Percentiles rank a stretch among this genome's conserved stretches.
These are phyloP conservation scores for Lichtheimia corymbifera DNA, from an alignment of 371 early-diverging fungal species.

Conservation along the genomic window DNA sequence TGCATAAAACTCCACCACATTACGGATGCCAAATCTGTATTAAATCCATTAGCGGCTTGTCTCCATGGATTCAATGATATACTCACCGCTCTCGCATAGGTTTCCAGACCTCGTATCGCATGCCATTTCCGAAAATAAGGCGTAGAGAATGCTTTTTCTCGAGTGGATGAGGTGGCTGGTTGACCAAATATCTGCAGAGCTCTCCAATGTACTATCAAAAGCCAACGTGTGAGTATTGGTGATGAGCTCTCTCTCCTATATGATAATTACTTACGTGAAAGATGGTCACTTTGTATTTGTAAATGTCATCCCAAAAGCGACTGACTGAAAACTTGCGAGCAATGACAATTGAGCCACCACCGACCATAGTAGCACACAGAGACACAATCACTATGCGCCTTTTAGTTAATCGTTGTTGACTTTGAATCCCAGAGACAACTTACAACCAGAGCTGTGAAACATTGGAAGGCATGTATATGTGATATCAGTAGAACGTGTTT, in stretches of 20 bases:
- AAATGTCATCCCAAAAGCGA: slow-evolving; percentile 51
- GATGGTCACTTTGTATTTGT: slow-evolving; percentile 32
- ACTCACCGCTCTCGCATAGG: slow-evolving; percentile 34
- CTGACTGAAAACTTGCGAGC: slow-evolving; percentile 51
- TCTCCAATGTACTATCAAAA: slow-evolving; percentile 63
- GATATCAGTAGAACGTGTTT: slow-evolving; percentile 18
- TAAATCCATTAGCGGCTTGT: not conserved
- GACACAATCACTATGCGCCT: slow-evolving; percentile 30
- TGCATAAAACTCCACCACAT: slow-evolving; percentile 58
- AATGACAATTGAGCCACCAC: slow-evolving; percentile 42
- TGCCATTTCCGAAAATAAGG: slow-evolving; percentile 68
- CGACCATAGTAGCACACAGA: slow-evolving; percentile 20
- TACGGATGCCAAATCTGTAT: slow-evolving; percentile 39
- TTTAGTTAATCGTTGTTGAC: not conserved
- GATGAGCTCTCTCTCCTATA: not conserved
- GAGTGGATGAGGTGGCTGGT: slow-evolving; percentile 41
- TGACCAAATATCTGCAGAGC: slow-evolving; percentile 66
- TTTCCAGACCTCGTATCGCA: slow-evolving; percentile 68
- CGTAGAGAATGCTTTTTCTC: slow-evolving; percentile 54
- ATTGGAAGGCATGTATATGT: slow-evolving; percentile 48
- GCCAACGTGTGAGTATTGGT: not conserved
- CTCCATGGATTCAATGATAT: not conserved
- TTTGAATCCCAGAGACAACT: not conserved
- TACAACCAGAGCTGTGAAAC: slow-evolving; percentile 53
- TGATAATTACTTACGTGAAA: slow-evolving; percentile 29